These are phyloP conservation scores for Yamadazyma aaseri DNA, from an alignment of 1,139 yeast species.

Conservation along the genomic window DNA sequence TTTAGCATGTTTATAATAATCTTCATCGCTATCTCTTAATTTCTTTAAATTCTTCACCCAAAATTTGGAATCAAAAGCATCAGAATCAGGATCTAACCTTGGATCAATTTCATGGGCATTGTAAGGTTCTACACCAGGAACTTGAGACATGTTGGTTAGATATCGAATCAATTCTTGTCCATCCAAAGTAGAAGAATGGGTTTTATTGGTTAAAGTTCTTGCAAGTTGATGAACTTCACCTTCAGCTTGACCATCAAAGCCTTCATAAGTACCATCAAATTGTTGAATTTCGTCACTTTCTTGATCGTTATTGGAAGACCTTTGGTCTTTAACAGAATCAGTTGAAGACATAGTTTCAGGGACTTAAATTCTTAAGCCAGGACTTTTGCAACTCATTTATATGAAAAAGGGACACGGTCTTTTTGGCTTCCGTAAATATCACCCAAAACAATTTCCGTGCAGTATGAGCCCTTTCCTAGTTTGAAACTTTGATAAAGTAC, in stretches of 20 bases:
- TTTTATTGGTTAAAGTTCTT: slow-evolving; percentile 51
- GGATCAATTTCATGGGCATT: slow-evolving; percentile 13
- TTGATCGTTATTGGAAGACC: background rate
- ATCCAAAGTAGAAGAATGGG: slow-evolving; percentile 17
- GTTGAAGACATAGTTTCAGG: background rate
- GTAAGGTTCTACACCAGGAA: slow-evolving; percentile 49
- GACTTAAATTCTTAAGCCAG: too few relatives aligned
- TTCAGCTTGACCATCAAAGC: slow-evolving; percentile 3
- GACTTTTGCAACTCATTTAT: too few relatives aligned
- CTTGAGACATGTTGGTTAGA: slow-evolving; percentile 50
- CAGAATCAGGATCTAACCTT: slow-evolving; percentile 38
- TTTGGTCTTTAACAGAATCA: background rate
- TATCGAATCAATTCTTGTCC: slow-evolving; percentile 53
- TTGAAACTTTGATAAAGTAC: too few relatives aligned
- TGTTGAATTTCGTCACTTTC: slow-evolving; percentile 3
- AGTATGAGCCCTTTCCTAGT: too few relatives aligned
- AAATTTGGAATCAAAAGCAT: slow-evolving; percentile 56
- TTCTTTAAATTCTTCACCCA: slow-evolving; percentile 75
- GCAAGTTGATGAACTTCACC: slow-evolving; percentile 7
- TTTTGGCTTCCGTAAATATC: too few relatives aligned
- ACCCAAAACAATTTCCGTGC: too few relatives aligned
- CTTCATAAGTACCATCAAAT: slow-evolving; percentile 3
- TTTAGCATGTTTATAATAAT: slow-evolving; percentile 58
- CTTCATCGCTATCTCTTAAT: slow-evolving; percentile 53
- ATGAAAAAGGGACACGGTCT: too few relatives aligned